Evolutionary conservation across 2,329 filamentous ascomycete species (phyloP).

Genomic region (Hirsutella rhossiliensis): DNA sequence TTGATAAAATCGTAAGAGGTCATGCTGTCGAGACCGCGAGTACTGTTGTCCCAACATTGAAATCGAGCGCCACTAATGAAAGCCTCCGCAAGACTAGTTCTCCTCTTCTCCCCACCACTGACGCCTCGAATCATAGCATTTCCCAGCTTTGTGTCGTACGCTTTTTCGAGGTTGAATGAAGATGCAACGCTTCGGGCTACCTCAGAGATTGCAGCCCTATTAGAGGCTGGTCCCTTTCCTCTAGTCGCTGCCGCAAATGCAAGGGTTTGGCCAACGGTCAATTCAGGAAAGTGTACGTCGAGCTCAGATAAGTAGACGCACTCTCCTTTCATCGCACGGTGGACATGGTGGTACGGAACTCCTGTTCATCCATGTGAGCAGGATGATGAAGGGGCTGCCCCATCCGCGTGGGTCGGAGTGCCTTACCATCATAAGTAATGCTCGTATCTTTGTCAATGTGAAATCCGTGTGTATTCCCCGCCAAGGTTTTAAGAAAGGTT

Average conservation of each 20-base stretch:
- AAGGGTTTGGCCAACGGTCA: conserved; percentile 60
- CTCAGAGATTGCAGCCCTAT: background rate
- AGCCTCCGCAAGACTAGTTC: background rate
- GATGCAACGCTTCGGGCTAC: background rate
- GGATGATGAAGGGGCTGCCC: too few species aligned
- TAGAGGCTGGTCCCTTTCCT: conserved; percentile 28
- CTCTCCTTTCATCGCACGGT: conserved; percentile 30
- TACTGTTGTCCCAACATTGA: background rate
- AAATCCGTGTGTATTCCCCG: conserved; percentile 75
- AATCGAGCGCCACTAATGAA: background rate
- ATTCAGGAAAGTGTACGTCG: conserved; percentile 60
- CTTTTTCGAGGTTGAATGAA: background rate
- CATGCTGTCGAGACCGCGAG: background rate
- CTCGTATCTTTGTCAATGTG: conserved; percentile 21
- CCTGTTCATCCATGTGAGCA: too few species aligned
- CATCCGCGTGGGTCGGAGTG: too few species aligned
- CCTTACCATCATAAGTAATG: conserved; percentile 1
- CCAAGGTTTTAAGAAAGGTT: conserved; percentile 75
- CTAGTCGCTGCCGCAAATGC: conserved; percentile 60
- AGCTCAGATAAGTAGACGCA: conserved; percentile 69
- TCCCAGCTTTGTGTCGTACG: background rate
- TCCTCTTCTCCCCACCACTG: background rate
- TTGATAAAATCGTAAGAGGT: too few species aligned
- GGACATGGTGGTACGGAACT: background rate
- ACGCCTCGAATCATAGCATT: background rate